Evolutionary conservation across 306 rosid species (phyloP).

Genomic region (Pterocarpus santalinus): DNA sequence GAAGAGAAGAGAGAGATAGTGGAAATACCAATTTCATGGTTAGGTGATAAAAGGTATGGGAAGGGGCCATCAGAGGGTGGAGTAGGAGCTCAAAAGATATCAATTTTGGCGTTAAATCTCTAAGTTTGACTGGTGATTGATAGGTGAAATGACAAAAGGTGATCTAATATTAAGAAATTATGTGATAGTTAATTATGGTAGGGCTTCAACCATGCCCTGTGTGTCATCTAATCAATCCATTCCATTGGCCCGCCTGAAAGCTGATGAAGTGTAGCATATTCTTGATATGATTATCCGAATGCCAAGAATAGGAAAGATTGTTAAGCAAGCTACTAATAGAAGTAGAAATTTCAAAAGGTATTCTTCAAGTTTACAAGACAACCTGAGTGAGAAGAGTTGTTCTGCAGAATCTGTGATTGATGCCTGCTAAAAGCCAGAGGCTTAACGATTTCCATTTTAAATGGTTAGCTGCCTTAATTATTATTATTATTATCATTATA

Average conservation of each 20-base stretch:
- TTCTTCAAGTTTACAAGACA: constrained; percentile 29
- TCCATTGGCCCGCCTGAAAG: no score
- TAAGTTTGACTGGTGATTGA: neutral
- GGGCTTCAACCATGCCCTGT: constrained; percentile 11
- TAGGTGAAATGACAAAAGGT: neutral
- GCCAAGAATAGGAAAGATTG: neutral
- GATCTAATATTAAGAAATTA: neutral
- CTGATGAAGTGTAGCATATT: no score
- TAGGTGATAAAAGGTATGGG: neutral
- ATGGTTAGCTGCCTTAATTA: constrained; percentile 2
- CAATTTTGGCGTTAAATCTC: neutral
- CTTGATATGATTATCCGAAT: no score
- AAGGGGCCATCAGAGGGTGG: constrained; percentile 3
- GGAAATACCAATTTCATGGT: neutral
- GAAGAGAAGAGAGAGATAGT: no score
- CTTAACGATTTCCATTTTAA: neutral
- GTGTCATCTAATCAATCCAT: no score
- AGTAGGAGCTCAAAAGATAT: neutral
- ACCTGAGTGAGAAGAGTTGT: constrained; percentile 18
- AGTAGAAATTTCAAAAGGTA: constrained; percentile 7
- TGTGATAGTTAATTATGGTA: constrained; percentile 2
- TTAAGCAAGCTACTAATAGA: constrained; percentile 15
- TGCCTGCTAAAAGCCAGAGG: constrained; percentile 23
- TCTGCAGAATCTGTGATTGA: constrained; percentile 21
- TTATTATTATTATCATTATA: neutral